phyloP scores from a whole-genome alignment of 768 basidiomycete species.

The Austroboletus eburneus region DNA sequence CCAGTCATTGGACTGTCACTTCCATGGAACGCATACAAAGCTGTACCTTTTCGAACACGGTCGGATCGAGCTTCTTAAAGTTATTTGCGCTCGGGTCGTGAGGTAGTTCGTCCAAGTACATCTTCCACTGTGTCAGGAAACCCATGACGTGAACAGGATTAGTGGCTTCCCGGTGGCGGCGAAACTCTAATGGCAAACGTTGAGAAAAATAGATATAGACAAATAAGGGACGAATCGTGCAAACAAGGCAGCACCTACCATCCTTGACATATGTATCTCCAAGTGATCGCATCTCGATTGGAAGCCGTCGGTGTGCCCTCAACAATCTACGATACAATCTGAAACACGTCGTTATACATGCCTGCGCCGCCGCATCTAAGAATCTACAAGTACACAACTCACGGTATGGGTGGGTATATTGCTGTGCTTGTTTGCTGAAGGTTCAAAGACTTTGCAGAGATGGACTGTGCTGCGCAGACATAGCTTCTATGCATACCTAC shows the following conservation, averaged over 20 bases:
- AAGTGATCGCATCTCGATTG: conserved; percentile 74
- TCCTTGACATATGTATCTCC: conserved; percentile 86
- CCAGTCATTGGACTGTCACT: background rate
- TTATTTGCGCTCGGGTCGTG: conserved; percentile 33
- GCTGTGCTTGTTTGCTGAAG: conserved; percentile 59
- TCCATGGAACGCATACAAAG: conserved; percentile 1
- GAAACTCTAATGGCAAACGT: conserved; percentile 62
- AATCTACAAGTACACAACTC: conserved; percentile 19
- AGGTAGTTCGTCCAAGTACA: conserved; percentile 76
- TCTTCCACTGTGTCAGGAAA: conserved; percentile 94
- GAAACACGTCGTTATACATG: conserved; percentile 1
- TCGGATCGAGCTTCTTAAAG: conserved; percentile 69
- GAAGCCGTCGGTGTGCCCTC: conserved; percentile 71
- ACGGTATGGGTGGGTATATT: conserved; percentile 84
- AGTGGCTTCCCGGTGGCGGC: conserved; percentile 68
- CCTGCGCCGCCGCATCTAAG: background rate
- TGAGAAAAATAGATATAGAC: conserved; percentile 1
- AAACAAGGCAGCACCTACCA: conserved; percentile 43
- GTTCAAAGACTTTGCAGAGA: conserved; percentile 54
- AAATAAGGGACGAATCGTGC: no score
- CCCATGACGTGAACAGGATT: conserved; percentile 93
- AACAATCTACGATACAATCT: conserved; percentile 82
- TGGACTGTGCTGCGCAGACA: conserved; percentile 34
- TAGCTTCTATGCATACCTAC: conserved; percentile 19
- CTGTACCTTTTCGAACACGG: conserved; percentile 69